A percentile compares a stretch with the other conserved stretches of the same genome.
Conservation (phyloP, 177 flowering plant species). For the Tripterygium wilfordii region DNA sequence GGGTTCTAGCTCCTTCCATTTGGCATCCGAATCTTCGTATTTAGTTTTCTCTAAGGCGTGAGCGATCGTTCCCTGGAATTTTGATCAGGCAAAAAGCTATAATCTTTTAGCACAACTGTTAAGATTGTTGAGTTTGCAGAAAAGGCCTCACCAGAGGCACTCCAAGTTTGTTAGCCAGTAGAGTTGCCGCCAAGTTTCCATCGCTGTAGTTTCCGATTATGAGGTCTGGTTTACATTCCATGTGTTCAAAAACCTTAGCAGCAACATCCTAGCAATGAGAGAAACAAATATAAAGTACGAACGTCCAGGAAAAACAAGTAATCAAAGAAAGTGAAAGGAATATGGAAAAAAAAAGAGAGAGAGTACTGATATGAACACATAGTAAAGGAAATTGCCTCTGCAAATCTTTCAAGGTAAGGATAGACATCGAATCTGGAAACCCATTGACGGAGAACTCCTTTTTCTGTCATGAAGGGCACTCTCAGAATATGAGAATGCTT, state of each 20-base stretch:
- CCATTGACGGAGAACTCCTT: constrained; percentile 48
- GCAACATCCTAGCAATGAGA: constrained; percentile 49
- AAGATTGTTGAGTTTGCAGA: too few relatives aligned
- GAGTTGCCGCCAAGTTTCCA: constrained; percentile 77
- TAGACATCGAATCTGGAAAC: constrained; percentile 58
- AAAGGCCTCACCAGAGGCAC: constrained; percentile 80
- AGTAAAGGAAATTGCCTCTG: constrained; percentile 24
- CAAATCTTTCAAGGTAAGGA: constrained; percentile 54
- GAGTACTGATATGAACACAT: background rate
- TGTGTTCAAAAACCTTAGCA: constrained; percentile 43
- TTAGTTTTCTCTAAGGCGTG: constrained; percentile 93
- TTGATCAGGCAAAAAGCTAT: background rate
- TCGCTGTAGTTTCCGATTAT: constrained; percentile 84
- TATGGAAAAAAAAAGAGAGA: background rate
- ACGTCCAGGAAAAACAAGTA: background rate
- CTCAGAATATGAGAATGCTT: constrained; percentile 49
- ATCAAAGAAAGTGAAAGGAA: background rate
- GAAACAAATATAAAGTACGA: background rate
- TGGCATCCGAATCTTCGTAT: constrained; percentile 81
- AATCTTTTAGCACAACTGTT: too few relatives aligned
- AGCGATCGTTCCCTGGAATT: constrained; percentile 73
- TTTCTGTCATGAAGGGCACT: constrained; percentile 48
- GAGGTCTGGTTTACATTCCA: constrained; percentile 82
- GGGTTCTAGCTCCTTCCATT: constrained; percentile 71
- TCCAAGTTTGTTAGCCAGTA: constrained; percentile 72